Conservation (phyloP, 2,329 filamentous ascomycete genomes). For the Furcasterigmium sp. region DNA sequence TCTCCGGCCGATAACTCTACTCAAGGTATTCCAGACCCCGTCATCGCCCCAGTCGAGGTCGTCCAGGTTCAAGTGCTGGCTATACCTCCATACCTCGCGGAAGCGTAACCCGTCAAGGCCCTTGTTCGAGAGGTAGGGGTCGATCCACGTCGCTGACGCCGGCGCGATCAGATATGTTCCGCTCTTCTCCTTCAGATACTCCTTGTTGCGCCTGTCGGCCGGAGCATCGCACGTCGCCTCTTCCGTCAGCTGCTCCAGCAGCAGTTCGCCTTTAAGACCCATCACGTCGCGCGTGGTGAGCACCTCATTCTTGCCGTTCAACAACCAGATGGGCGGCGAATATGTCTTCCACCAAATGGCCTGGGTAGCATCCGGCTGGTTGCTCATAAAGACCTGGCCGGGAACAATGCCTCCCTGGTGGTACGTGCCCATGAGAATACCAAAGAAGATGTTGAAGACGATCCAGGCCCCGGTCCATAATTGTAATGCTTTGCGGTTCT, state of each 20-base stretch:
- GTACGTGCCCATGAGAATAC: slow-evolving; percentile 72
- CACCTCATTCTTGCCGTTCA: slow-evolving; percentile 69
- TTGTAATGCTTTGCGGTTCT: slow-evolving; percentile 39
- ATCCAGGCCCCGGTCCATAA: slow-evolving; percentile 60
- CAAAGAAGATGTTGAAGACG: slow-evolving; percentile 62
- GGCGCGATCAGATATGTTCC: slow-evolving; percentile 71
- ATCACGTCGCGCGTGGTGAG: slow-evolving; percentile 70
- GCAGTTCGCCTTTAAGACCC: slow-evolving; percentile 57
- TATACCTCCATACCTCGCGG: slow-evolving; percentile 64
- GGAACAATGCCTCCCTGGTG: slow-evolving; percentile 77
- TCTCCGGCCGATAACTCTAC: slow-evolving; percentile 59
- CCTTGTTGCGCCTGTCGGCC: slow-evolving; percentile 46
- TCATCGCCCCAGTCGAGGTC: slow-evolving; percentile 76
- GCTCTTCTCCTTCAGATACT: slow-evolving; percentile 55
- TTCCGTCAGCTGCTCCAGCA: slow-evolving; percentile 53
- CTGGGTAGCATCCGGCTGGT: slow-evolving; percentile 61
- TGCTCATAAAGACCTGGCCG: slow-evolving; percentile 68
- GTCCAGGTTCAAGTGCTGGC: slow-evolving; percentile 68
- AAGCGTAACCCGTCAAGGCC: slow-evolving; percentile 56
- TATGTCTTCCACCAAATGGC: slow-evolving; percentile 86
- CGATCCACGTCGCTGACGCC: slow-evolving; percentile 64
- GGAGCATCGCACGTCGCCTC: slow-evolving; percentile 60
- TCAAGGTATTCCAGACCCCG: slow-evolving; percentile 66
- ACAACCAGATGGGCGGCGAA: slow-evolving; percentile 73
- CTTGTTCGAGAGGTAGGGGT: slow-evolving; percentile 56